A percentile compares a stretch with the other conserved stretches of the same genome.
Conservation (phyloP, 2,329 filamentous ascomycete species). For the Talaromyces sp. region DNA sequence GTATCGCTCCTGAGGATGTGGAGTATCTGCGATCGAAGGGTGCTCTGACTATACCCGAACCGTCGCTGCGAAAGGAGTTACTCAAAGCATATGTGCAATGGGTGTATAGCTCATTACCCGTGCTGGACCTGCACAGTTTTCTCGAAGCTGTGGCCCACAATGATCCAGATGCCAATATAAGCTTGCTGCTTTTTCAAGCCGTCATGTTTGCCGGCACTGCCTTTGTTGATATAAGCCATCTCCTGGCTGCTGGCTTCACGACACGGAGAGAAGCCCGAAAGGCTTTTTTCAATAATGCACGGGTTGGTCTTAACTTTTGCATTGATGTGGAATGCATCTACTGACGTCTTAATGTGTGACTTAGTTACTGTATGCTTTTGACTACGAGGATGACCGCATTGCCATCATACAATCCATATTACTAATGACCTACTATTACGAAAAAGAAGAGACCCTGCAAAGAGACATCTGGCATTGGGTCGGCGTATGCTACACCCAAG, state of each 20-base stretch:
- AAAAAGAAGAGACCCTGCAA: conserved; percentile 77
- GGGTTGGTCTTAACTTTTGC: conserved; percentile 52
- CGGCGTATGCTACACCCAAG: conserved; percentile 81
- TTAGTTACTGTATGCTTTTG: conserved; percentile 81
- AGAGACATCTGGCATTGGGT: conserved; percentile 97
- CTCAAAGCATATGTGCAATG: conserved; percentile 76
- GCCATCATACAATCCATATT: conserved; percentile 77
- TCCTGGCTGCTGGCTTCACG: conserved; percentile 69
- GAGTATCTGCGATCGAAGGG: conserved; percentile 76
- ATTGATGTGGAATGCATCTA: not conserved
- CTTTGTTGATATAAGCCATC: conserved; percentile 70
- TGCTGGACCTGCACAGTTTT: conserved; percentile 63
- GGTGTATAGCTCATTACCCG: conserved; percentile 86
- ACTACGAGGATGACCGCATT: conserved; percentile 82
- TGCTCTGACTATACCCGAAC: conserved; percentile 67
- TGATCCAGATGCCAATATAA: conserved; percentile 68
- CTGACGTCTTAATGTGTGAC: conserved; percentile 6
- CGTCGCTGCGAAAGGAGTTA: conserved; percentile 68
- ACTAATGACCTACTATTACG: conserved; percentile 91
- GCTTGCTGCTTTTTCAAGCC: conserved; percentile 82
- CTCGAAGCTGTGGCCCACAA: conserved; percentile 52
- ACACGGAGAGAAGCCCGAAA: conserved; percentile 75
- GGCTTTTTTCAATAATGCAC: conserved; percentile 77
- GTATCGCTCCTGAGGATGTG: conserved; percentile 72
- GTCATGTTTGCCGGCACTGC: conserved; percentile 87